Evolutionary conservation across 1,284 basidiomycete species (phyloP), one percentile per base, ranked within the genome.

Genomic region (Amylostereum areolatum): DNA sequence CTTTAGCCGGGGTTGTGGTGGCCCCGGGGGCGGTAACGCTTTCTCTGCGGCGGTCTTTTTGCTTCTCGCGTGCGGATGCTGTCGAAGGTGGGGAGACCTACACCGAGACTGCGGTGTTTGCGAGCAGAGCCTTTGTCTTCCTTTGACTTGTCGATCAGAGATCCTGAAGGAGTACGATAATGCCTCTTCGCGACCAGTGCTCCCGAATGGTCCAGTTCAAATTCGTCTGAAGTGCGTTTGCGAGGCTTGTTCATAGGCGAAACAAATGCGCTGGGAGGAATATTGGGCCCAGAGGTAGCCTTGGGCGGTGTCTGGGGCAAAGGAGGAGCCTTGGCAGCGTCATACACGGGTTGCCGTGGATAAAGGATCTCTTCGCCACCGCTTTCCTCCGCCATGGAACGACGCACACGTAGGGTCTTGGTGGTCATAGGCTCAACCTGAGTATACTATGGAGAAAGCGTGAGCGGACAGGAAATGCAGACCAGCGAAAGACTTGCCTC

Each of bases 291-390:
- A 35, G 34, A 35, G 9, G 34, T 35, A 35, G n/a, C 34, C 34
- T 27, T 12, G 25, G 41, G 30, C 8, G 41, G 41, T 29, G 40
- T 60, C 62, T 41, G 66, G 62, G 28, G 65, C 58, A 55, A 25
- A 55, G 63, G 37, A 37, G 35, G 47, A 32, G 33, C 55, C 43
- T 49, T 65, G 65, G 45, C 66, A 41, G 62, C 54, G 33, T 66
- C 61, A 30, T 72, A 59, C 7, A 60, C 58, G 44, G 65, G 62
- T 54, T 84, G 81, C 52, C 87, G 82, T 46, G 87, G 87, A 66
- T 88, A 92, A 11, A 89, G 68, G 57, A 91, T 88, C 64, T 91
- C 87, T 66, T 92, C 85, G 43, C 85, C 85, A 10, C 87, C 85
- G 59, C 85, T 89, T 64, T 91, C 89, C 54, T 86, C 83, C 8